Base-by-base conservation (phyloP, 768 basidiomycete species). In the Trametes gibbosa region DNA sequence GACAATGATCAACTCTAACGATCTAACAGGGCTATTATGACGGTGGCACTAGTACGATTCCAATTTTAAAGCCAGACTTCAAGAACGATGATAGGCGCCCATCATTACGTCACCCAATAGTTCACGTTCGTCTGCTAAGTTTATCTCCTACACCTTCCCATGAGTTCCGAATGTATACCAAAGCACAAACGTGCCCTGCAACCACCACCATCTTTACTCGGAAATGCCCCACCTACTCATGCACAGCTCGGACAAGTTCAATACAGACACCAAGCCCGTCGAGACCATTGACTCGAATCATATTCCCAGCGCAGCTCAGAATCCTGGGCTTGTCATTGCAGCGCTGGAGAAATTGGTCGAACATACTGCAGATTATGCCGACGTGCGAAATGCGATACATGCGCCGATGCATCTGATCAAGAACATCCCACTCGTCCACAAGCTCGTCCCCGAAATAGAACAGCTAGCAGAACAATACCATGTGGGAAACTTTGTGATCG, bases 401-500 rank as follows among this genome's bases (percentile, higher is more conserved):
- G 75, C 63, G 3, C 62, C 70, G 42, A 68, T 76, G 45, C 74
- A 78, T 52, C 55, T 48, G 47, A 41, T 69, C 16, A 16, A 40
- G 5, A 57, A 63, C 12, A 62, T 75, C 25, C 72, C 75, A 0
- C 75, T 77, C 75, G 68, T 85, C 37, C 74, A 78, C 59, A 74
- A 70, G 32, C 66, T 83, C 29, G 75, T 86, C 8, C 84, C 84
- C 1, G 81, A 83, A 19, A 74, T 86, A 41, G 77, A 86, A 69
- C 75, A 76, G 54, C 70, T 85, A 23, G 84, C 83, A 3, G 64
- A 68, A 5, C 71, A 76, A 27, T 80, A 81, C 61, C 85, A 87
- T 55, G 72, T 81, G 50, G 85, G 85, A 3, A 87, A 87, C 66
- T 87, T 74, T 65, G 83, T 85, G 25, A 67, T 76, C 21, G 70